Conservation (phyloP, 2,329 filamentous ascomycete species). For the Teratosphaeria viscida region DNA sequence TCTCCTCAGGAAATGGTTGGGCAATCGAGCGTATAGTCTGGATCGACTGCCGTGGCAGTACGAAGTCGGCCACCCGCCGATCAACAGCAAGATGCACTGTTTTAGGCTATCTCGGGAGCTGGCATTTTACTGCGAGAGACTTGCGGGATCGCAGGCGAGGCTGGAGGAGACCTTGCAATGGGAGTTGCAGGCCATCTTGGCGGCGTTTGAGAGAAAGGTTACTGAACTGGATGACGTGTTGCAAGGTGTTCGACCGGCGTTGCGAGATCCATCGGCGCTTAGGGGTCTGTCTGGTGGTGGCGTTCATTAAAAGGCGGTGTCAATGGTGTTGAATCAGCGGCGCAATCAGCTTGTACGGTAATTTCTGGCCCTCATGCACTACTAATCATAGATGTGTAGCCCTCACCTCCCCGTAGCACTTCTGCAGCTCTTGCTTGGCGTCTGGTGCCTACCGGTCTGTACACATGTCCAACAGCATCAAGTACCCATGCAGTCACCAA, state of each 20-base stretch:
- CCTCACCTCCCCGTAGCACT: too few relatives aligned
- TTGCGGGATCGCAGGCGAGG: constrained; percentile 5
- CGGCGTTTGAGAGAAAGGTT: constrained; percentile 7
- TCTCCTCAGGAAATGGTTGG: constrained; percentile 14
- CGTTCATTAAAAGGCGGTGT: background rate
- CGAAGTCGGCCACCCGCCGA: constrained; percentile 2
- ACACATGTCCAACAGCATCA: too few relatives aligned
- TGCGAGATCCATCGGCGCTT: background rate
- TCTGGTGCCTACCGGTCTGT: too few relatives aligned
- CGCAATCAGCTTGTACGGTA: too few relatives aligned
- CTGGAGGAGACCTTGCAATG: constrained; percentile 11
- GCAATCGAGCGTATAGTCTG: constrained; percentile 9
- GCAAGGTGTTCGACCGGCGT: constrained; percentile 1
- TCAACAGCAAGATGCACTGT: constrained; percentile 1
- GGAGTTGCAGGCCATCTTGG: constrained; percentile 12
- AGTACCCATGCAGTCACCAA: too few relatives aligned
- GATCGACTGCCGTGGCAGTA: constrained; percentile 19
- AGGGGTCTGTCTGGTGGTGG: background rate
- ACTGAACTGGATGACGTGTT: constrained; percentile 2
- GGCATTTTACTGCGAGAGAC: constrained; percentile 6
- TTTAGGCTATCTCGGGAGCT: constrained; percentile 7
- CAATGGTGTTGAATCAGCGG: too few relatives aligned
- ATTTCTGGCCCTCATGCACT: too few relatives aligned
- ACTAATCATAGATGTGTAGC: too few relatives aligned
- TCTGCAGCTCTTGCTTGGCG: too few relatives aligned